Percentiles rank a stretch among this genome's conserved stretches.
Evolutionary conservation across 305 asterid species (phyloP).

Genomic region (Andrographis paniculata): DNA sequence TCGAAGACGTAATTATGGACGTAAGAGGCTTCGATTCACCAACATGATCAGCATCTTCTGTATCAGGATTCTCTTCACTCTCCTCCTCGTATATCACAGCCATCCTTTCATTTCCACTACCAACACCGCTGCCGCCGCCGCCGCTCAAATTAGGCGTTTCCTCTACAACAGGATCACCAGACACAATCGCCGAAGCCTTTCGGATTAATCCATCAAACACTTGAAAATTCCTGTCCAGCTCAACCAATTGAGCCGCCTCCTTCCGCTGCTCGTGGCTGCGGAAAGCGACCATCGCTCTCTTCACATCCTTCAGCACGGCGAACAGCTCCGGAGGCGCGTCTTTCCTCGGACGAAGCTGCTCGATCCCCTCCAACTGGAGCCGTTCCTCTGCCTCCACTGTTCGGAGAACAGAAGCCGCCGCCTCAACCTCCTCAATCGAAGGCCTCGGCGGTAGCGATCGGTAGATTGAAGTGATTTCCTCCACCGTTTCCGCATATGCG

Average conservation of each 20-base stretch:
- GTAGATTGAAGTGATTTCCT: slow-evolving; percentile 53
- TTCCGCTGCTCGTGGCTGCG: slow-evolving; percentile 48
- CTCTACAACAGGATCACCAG: slow-evolving; percentile 28
- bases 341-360: slow-evolving; percentile 24
- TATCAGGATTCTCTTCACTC: slow-evolving; percentile 13
- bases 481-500: slow-evolving; percentile 33
- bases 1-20: slow-evolving; percentile 22
- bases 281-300: slow-evolving; percentile 37
- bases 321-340: slow-evolving; percentile 50
- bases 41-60: slow-evolving; percentile 19
- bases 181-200: slow-evolving; percentile 53
- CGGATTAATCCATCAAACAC: slow-evolving; percentile 54
- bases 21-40: slow-evolving; percentile 22
- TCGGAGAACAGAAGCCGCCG: slow-evolving; percentile 50
- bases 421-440: slow-evolving; percentile 55
- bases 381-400: slow-evolving; percentile 42
- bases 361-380: slow-evolving; percentile 41
- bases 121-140: slow-evolving; percentile 13
- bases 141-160: slow-evolving; percentile 17
- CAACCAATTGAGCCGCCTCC: slow-evolving; percentile 54
- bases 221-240: slow-evolving; percentile 44
- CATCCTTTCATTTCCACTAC: slow-evolving; percentile 12
- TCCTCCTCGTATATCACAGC: slow-evolving; percentile 24
- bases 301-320: slow-evolving; percentile 37
- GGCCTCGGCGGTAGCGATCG: slow-evolving; percentile 62